Base-by-base conservation (phyloP, 1,139 yeast genomes). In the Yamadazyma oceani region DNA sequence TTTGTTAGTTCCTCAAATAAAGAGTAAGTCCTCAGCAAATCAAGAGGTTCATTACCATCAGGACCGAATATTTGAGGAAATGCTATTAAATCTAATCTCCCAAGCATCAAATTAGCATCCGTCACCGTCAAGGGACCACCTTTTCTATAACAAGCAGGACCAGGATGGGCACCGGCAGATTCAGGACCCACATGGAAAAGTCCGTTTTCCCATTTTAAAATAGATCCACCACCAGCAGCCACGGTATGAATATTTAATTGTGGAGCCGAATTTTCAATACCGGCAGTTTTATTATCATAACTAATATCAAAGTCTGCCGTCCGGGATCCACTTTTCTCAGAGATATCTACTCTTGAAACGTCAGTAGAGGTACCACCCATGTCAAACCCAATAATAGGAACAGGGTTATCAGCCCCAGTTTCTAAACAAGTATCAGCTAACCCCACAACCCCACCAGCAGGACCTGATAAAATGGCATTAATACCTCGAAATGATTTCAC, bases 381-480 rank as follows among this genome's bases (percentile, higher is more conserved):
- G 51, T 69, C 75, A 45, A 69, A 69, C 0, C 76, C 76, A 36
- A 71, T 66, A 5, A 75, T 68, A 11, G 74, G 74, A 25, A 16
- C 8, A 6, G 21, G 21, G 8, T 46, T 56, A 6, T 47, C 42
- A 10, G 60, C 43, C 2, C 38, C 43, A 5, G 50, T 29, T 41
- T 70, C 74, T 45, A 53, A 64, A 48, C 75, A 71, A 4, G 76
- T 71, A 35, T 60, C 59, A 1, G 74, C 76, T 43, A 58, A 67
- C 0, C 77, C 77, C n/a, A 71, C 76, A 64, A 71, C 64, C 21
- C 77, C 77, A 28, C 77, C 77, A 23, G 77, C 77, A 8, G 77
- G 77, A 2, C 77, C 77, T 2, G 75, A 69, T 27, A 71, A 58
- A 31, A 71, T 69, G 1, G 76, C 75, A 43, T 67, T 68, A 35